Conservation (phyloP, 2,329 filamentous ascomycete genomes). For the Aspergillus fijiensis region DNA sequence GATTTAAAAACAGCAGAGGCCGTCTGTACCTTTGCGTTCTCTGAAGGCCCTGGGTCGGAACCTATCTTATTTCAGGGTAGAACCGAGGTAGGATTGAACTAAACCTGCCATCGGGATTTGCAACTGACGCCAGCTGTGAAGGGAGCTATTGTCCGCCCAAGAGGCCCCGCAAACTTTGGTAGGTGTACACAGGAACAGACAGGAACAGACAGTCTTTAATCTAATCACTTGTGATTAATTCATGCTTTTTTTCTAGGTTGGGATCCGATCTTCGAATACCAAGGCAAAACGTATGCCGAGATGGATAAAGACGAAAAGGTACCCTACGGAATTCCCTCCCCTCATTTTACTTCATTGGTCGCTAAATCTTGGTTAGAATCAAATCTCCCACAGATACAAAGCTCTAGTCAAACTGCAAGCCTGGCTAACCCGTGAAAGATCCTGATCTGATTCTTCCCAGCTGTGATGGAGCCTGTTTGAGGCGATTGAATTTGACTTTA, state of each 20-base stretch:
- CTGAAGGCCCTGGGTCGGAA: slow-evolving; percentile 76
- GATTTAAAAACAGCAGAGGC: slow-evolving; percentile 88
- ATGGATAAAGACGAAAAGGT: slow-evolving; percentile 94
- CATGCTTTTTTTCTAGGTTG: slow-evolving; percentile 61
- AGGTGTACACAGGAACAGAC: slow-evolving; percentile 40
- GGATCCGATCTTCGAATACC: slow-evolving; percentile 94
- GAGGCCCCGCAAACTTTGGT: slow-evolving; percentile 83
- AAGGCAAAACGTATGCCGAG: slow-evolving; percentile 90
- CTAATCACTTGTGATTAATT: not conserved
- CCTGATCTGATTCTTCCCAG: slow-evolving; percentile 12
- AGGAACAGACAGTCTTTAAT: not conserved
- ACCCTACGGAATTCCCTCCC: slow-evolving; percentile 18
- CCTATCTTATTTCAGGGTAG: slow-evolving; percentile 88
- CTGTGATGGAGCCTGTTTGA: not conserved
- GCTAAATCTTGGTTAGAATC: slow-evolving; percentile 57
- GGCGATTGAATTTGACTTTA: not conserved
- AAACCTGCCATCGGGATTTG: not conserved
- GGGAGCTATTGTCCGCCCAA: slow-evolving; percentile 79
- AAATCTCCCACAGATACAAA: slow-evolving; percentile 84
- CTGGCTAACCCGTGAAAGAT: slow-evolving; percentile 63
- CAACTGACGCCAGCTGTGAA: slow-evolving; percentile 26
- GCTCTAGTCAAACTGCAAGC: slow-evolving; percentile 82
- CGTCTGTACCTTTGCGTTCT: slow-evolving; percentile 95
- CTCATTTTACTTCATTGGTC: not conserved
- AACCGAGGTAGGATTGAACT: slow-evolving; percentile 61